Evolutionary conservation across 75 land plant species (phyloP), one percentile per base, ranked within the genome.

Genomic region (Ceratopteris richardii): DNA sequence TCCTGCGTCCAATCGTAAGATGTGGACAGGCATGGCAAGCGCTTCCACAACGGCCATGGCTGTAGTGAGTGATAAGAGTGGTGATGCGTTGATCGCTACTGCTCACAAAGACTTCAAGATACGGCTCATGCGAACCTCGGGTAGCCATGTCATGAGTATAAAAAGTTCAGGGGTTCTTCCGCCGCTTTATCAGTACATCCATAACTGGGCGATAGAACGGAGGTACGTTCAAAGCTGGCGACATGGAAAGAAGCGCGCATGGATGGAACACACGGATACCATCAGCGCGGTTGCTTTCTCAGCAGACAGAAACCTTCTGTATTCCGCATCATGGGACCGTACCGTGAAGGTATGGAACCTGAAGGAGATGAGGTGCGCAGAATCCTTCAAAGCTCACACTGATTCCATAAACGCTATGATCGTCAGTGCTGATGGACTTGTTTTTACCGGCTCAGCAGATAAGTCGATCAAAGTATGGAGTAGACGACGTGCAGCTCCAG

Each of bases 271-370:
- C n/a, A 18, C 61, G 11, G 61, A 58, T n/a, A 23, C 44, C 14
- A 24, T 58, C 14, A 29, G 37, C 24, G 41, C 44, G 4, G 13
- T 58, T 22, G 61, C 61, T 13, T 24, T 58, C 14, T 18, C 68
- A 4, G 68, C 74, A 7, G 14, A 54, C 28, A 10, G 18, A 22
- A n/a, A 11, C 41, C 29, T 60, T 23, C 44, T 68, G 20, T 71
- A 64, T 70, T 71, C 74, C 13, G 74, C 61, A 2, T 71, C 74
- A 0, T 71, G 74, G 74, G 74, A 71, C 56, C 56, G 66, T 21
- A 57, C 70, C 17, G 42, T 71, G 44, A 71, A 65, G 54, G 58
- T 73, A 1, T 73, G 76, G 76, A 43, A 71, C 19, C 46, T 61
- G 30, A 37, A 62, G 18, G 70, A 72, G 44, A 51, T 66, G 25